Conservation (phyloP, 1,139 yeast species). For the Taiozyma sp. region DNA sequence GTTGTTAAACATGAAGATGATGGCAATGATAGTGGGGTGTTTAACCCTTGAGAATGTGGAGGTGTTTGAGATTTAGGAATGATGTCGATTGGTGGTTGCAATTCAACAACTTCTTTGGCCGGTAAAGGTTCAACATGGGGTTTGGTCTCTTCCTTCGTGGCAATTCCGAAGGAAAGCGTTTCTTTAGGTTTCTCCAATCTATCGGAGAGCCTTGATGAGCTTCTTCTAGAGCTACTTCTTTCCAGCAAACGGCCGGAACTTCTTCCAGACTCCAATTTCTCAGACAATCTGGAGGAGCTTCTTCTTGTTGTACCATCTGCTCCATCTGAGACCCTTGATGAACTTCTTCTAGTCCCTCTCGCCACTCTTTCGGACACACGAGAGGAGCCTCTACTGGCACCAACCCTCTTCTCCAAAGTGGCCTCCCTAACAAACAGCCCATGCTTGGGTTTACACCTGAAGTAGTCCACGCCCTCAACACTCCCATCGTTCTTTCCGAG, state of each 20-base stretch:
- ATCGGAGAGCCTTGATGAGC: not conserved
- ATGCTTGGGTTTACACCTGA: slow-evolving; percentile 40
- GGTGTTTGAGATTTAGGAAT: not conserved
- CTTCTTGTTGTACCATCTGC: not conserved
- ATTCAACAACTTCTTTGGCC: not conserved
- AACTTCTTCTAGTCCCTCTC: not conserved
- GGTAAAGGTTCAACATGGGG: not conserved
- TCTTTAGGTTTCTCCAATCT: not conserved
- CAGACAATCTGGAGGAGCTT: not conserved
- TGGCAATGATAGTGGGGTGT: not conserved
- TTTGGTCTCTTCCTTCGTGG: not conserved
- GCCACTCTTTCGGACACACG: not conserved
- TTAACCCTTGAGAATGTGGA: not conserved
- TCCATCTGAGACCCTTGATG: slow-evolving; percentile 2
- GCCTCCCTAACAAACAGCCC: slow-evolving; percentile 57
- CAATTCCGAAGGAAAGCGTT: not conserved
- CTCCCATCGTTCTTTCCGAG: slow-evolving; percentile 80
- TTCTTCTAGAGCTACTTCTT: not conserved
- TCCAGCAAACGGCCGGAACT: slow-evolving; percentile 1
- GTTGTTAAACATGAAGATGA: not conserved
- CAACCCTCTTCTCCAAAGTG: slow-evolving; percentile 7
- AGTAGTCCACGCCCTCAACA: slow-evolving; percentile 60
- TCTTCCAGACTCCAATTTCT: not conserved
- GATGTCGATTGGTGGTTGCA: not conserved
- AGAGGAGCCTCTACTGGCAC: not conserved